Percentiles rank a stretch among this genome's conserved stretches.
Conservation (phyloP, 768 basidiomycete species). For the Lactifluus subvellereus region DNA sequence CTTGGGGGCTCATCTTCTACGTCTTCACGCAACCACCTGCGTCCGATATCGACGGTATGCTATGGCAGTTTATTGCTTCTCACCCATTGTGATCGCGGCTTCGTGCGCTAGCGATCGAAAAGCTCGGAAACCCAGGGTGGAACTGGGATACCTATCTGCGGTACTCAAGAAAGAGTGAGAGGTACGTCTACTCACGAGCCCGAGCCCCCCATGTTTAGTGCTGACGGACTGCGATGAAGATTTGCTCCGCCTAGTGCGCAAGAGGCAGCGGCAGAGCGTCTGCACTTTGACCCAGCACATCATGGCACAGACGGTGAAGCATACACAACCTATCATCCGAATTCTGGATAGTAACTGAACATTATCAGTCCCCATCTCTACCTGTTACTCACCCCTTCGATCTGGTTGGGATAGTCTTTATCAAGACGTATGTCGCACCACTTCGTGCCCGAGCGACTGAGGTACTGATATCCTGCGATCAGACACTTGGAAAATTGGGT, state of each 20-base stretch:
- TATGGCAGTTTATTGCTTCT: too few species aligned
- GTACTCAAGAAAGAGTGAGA: constrained; percentile 25
- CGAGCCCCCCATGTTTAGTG: neutral
- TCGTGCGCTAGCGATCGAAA: constrained; percentile 18
- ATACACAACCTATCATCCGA: neutral
- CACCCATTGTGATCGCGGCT: too few species aligned
- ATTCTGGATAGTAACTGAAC: neutral
- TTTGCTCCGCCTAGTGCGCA: constrained; percentile 8
- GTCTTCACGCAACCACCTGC: constrained; percentile 24
- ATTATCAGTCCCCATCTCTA: constrained; percentile 2
- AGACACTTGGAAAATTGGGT: constrained; percentile 15
- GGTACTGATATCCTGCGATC: neutral
- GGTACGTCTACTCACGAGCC: neutral
- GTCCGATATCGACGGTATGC: constrained; percentile 24
- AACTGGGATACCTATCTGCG: constrained; percentile 26
- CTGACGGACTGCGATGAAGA: neutral
- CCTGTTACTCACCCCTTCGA: constrained; percentile 1
- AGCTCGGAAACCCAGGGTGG: constrained; percentile 30
- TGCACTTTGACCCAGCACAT: constrained; percentile 9
- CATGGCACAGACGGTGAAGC: constrained; percentile 13
- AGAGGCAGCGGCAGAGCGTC: constrained; percentile 3
- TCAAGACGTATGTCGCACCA: constrained; percentile 8
- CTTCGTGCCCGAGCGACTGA: too few species aligned
- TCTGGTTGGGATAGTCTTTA: constrained; percentile 19
- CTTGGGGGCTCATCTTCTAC: constrained; percentile 24